phyloP scores from a whole-genome alignment of 2,329 filamentous ascomycete genomes.

The Diplodia scrobiculata region DNA sequence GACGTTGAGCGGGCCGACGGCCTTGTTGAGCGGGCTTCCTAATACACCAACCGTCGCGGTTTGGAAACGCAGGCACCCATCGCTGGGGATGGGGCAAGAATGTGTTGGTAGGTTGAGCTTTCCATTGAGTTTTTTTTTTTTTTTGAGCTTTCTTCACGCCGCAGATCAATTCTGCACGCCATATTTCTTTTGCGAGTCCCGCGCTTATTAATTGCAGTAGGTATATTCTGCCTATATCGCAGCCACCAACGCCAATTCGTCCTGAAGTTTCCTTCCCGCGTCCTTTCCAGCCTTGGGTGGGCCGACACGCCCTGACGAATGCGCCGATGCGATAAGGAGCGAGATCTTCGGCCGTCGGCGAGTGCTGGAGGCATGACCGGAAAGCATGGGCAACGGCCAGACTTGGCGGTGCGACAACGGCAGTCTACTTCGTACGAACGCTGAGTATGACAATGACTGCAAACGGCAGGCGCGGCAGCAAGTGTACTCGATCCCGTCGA shows the following conservation, averaged over 20 bases:
- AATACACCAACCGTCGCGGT: background rate
- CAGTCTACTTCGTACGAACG: background rate
- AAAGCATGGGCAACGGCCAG: slow-evolving; percentile 1
- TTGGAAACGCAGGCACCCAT: background rate
- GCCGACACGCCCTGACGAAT: background rate
- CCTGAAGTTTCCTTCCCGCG: background rate
- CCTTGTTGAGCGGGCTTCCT: slow-evolving; percentile 9
- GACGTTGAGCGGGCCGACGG: slow-evolving; percentile 4
- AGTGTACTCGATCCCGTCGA: background rate
- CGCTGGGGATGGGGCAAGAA: background rate
- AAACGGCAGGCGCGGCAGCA: background rate
- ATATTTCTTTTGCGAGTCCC: slow-evolving; percentile 3
- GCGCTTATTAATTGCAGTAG: slow-evolving; percentile 3
- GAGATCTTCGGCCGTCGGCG: slow-evolving; percentile 12
- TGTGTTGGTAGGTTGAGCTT: background rate
- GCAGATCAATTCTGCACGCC: slow-evolving; percentile 13
- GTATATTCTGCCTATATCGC: background rate
- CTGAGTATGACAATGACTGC: background rate
- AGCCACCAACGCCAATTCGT: slow-evolving; percentile 12
- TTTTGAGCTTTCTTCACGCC: slow-evolving; percentile 2
- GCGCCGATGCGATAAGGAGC: slow-evolving; percentile 7
- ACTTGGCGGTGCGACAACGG: background rate
- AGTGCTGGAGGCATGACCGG: slow-evolving; percentile 5
- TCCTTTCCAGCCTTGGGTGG: background rate
- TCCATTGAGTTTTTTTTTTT: background rate